Percentiles rank a stretch among this genome's conserved stretches.
Evolutionary conservation across 2,329 filamentous ascomycete genomes (phyloP).

Genomic region (Cladosporium cucumerinum): DNA sequence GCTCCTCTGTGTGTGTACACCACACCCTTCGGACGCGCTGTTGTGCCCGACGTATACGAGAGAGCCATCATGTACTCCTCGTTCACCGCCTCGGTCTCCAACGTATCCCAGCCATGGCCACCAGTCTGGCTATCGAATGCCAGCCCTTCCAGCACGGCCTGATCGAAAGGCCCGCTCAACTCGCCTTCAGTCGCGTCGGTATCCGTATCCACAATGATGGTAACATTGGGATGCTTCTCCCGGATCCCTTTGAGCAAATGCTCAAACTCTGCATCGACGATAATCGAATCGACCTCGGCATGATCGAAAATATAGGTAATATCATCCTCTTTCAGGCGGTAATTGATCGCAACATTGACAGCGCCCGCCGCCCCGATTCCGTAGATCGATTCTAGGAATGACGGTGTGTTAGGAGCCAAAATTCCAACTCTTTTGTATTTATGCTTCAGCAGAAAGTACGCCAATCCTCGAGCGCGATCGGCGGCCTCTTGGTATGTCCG

Average conservation of each 20-base stretch:
- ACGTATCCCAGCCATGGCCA: conserved; percentile 68
- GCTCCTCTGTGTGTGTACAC: conserved; percentile 84
- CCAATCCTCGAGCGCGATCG: conserved; percentile 80
- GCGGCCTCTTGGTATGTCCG: conserved; percentile 78
- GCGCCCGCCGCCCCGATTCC: conserved; percentile 79
- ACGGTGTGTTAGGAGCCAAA: conserved; percentile 86
- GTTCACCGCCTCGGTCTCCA: conserved; percentile 66
- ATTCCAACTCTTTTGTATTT: conserved; percentile 76
- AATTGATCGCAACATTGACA: conserved; percentile 68
- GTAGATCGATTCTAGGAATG: conserved; percentile 87
- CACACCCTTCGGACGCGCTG: conserved; percentile 86
- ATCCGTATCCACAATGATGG: conserved; percentile 78
- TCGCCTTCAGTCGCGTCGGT: conserved; percentile 73
- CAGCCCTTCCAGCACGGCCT: conserved; percentile 77
- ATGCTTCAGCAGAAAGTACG: conserved; percentile 79
- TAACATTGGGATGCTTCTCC: conserved; percentile 58
- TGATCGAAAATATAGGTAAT: conserved; percentile 88
- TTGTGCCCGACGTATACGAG: conserved; percentile 92
- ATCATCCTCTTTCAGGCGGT: conserved; percentile 76
- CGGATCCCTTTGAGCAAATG: conserved; percentile 66
- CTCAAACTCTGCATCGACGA: conserved; percentile 80
- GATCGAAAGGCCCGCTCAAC: conserved; percentile 75
- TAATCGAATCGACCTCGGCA: conserved; percentile 79
- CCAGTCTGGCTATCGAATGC: conserved; percentile 66
- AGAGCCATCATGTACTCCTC: conserved; percentile 83